phyloP scores from a whole-genome alignment of 2,329 filamentous ascomycete genomes.

The Ophiostoma quercus region DNA sequence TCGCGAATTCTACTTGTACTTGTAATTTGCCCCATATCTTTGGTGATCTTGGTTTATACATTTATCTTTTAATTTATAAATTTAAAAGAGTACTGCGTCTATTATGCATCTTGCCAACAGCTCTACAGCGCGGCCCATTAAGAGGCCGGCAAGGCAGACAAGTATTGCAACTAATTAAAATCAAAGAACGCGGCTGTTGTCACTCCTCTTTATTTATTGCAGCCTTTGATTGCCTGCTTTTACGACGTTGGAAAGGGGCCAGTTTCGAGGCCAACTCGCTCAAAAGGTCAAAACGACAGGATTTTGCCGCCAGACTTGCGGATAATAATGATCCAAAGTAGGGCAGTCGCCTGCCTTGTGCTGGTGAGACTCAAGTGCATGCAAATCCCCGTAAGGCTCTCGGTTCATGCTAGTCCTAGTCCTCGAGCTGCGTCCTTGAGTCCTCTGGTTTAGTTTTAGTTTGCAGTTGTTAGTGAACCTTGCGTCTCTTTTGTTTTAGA shows the following conservation, averaged over 20 bases:
- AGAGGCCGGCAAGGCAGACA: neutral
- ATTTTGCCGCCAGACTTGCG: conserved; percentile 11
- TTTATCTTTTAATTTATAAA: neutral
- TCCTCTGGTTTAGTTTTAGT: neutral
- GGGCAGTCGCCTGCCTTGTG: neutral
- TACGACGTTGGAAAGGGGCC: neutral
- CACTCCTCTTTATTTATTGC: neutral
- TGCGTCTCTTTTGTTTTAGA: neutral
- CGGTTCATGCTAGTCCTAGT: neutral
- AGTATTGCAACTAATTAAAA: neutral
- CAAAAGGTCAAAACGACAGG: neutral
- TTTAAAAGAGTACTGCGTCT: neutral
- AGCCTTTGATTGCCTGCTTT: neutral
- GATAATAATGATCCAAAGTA: neutral
- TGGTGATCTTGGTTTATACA: neutral
- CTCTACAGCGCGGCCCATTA: neutral
- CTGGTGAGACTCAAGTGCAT: neutral
- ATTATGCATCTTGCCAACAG: neutral
- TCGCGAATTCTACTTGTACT: neutral
- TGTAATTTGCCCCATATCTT: neutral
- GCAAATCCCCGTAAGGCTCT: conserved; percentile 13
- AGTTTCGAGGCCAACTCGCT: neutral
- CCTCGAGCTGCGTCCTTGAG: neutral
- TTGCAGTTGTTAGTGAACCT: neutral
- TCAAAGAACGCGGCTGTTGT: conserved; percentile 1